Conservation (phyloP, 1,284 basidiomycete genomes). For the Hymenochaete sp. region DNA sequence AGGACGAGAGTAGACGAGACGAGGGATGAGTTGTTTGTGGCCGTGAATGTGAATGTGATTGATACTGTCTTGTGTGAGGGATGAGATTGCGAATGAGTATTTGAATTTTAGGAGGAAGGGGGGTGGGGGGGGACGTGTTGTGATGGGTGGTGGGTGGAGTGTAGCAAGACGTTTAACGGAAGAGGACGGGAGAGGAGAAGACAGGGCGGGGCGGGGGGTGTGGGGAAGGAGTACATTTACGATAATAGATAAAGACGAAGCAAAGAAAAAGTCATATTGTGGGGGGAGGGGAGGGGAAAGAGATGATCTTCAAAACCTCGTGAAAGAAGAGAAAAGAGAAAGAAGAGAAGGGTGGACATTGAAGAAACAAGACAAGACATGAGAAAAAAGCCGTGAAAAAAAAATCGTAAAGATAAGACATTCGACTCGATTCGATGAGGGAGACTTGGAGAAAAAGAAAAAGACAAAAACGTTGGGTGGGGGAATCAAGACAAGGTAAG, state of each 20-base stretch:
- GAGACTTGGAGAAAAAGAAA: too few relatives aligned
- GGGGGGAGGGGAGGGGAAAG: neutral
- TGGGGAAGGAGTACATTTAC: neutral
- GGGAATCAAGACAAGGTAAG: too few relatives aligned
- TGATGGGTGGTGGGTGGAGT: too few relatives aligned
- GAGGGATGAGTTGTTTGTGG: too few relatives aligned
- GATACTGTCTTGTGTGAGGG: too few relatives aligned
- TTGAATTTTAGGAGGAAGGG: too few relatives aligned
- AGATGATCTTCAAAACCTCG: neutral
- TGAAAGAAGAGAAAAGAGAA: neutral
- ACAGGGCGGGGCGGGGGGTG: slow-evolving; percentile 18
- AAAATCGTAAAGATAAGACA: slow-evolving; percentile 13
- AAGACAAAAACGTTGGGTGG: too few relatives aligned
- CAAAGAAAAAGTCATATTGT: neutral
- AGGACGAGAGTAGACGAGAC: too few relatives aligned
- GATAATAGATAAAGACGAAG: neutral
- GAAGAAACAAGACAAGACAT: neutral
- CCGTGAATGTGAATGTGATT: too few relatives aligned
- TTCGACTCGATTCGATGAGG: too few relatives aligned
- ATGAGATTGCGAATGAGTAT: too few relatives aligned
- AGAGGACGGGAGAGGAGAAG: neutral
- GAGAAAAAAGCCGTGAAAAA: slow-evolving; percentile 18
- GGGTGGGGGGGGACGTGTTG: too few relatives aligned
- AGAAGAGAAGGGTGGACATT: neutral
- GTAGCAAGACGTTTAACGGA: neutral